A percentile compares a stretch with the other conserved stretches of the same genome.
These are phyloP conservation scores for Scytalidium sp. DNA, from an alignment of 2,329 filamentous ascomycete species.

Conservation along the genomic window DNA sequence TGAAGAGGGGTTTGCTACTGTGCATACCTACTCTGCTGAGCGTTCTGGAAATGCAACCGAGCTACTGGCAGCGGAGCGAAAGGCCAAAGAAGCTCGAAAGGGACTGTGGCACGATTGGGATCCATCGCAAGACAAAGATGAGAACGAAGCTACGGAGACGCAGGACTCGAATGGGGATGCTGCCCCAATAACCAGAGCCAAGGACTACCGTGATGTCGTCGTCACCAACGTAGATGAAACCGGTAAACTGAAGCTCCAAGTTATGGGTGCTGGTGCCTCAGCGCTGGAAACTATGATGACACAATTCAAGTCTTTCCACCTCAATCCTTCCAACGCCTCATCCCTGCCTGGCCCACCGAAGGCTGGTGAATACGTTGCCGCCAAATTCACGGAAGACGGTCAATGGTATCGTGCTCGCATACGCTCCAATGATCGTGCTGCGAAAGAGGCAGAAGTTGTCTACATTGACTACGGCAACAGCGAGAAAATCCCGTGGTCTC, in stretches of 20 bases:
- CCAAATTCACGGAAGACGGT: constrained; percentile 83
- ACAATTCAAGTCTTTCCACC: constrained; percentile 86
- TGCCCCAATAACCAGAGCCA: constrained; percentile 59
- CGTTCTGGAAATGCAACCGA: constrained; percentile 88
- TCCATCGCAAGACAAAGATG: constrained; percentile 74
- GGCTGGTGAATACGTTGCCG: constrained; percentile 86
- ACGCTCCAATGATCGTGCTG: constrained; percentile 86
- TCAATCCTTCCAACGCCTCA: constrained; percentile 76
- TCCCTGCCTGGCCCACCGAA: constrained; percentile 76
- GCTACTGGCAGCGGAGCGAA: constrained; percentile 81
- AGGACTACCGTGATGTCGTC: constrained; percentile 89
- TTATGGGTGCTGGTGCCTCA: constrained; percentile 81
- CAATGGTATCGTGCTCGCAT: constrained; percentile 95
- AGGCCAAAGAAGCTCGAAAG: constrained; percentile 84
- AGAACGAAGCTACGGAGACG: constrained; percentile 46
- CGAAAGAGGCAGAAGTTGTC: constrained; percentile 83
- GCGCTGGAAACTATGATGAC: constrained; percentile 85
- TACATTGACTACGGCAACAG: constrained; percentile 98
- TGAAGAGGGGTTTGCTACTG: constrained; percentile 88
- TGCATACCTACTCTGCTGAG: constrained; percentile 94
- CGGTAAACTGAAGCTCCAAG: constrained; percentile 84
- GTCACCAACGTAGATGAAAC: constrained; percentile 85
- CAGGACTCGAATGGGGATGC: constrained; percentile 50
- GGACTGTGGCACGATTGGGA: constrained; percentile 94
- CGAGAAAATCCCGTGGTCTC: constrained; percentile 82